Percentiles rank a stretch among this genome's conserved stretches.
phyloP scores from a whole-genome alignment of 1,139 yeast species.

The Geotrichum macrosporum region DNA sequence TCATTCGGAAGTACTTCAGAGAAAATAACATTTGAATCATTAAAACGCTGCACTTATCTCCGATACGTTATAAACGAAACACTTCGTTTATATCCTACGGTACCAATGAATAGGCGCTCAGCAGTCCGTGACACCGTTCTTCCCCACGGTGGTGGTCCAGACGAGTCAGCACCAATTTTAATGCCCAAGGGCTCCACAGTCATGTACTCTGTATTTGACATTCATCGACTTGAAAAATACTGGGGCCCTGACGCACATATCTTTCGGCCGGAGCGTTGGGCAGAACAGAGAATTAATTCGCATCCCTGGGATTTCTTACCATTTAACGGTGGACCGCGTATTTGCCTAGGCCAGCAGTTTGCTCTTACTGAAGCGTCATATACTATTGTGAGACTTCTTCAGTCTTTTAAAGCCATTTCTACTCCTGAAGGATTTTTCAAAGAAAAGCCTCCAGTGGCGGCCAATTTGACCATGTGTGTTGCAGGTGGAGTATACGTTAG shows the following conservation, averaged over 20 bases:
- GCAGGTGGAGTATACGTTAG: too few species aligned
- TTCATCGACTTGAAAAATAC: conserved; percentile 44
- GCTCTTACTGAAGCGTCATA: conserved; percentile 55
- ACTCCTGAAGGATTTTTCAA: background rate
- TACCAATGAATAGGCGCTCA: conserved; percentile 50
- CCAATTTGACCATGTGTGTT: conserved; percentile 10
- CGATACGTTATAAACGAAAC: conserved; percentile 49
- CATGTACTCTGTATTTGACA: conserved; percentile 44
- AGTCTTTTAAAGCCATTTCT: conserved; percentile 24
- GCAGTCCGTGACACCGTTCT: conserved; percentile 47
- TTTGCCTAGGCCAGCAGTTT: conserved; percentile 57
- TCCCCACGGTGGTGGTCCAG: conserved; percentile 52
- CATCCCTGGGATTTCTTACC: conserved; percentile 50
- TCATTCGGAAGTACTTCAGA: conserved; percentile 29
- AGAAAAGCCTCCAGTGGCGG: background rate
- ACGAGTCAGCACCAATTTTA: conserved; percentile 43
- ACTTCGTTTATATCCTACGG: conserved; percentile 53
- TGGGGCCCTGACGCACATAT: conserved; percentile 49
- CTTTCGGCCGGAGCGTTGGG: conserved; percentile 54
- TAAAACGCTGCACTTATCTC: conserved; percentile 49
- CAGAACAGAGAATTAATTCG: conserved; percentile 20
- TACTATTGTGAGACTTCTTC: conserved; percentile 44
- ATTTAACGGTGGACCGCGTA: conserved; percentile 59
- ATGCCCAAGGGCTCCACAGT: conserved; percentile 48
- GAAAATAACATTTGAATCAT: conserved; percentile 44